Conservation (phyloP, 2,329 filamentous ascomycete genomes). For the Sporothrix sp. region DNA sequence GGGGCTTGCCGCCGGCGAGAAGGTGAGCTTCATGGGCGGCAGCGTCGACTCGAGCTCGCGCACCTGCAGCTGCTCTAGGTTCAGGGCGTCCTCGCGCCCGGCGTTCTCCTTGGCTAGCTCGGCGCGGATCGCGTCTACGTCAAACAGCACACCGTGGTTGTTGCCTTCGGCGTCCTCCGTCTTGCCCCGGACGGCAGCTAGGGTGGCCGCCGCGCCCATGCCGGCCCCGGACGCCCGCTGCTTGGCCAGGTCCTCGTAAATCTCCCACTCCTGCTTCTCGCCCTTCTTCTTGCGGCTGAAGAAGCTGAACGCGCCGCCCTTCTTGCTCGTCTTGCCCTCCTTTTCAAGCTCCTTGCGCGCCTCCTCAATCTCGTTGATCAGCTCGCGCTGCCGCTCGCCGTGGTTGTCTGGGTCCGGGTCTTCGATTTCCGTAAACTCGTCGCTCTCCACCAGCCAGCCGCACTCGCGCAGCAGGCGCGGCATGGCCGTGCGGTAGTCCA, state of each 20-base stretch:
- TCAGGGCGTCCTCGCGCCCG: constrained; percentile 20
- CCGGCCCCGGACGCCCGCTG: neutral
- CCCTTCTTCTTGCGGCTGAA: constrained; percentile 75
- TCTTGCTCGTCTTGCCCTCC: constrained; percentile 54
- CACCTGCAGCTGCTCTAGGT: constrained; percentile 44
- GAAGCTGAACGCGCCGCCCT: constrained; percentile 53
- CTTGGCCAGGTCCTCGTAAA: constrained; percentile 59
- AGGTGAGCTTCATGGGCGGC: constrained; percentile 76
- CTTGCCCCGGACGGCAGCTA: constrained; percentile 23
- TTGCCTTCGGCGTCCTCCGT: constrained; percentile 40
- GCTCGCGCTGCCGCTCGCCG: constrained; percentile 72
- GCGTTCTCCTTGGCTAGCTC: constrained; percentile 65
- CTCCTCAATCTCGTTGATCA: constrained; percentile 95
- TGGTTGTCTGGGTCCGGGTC: constrained; percentile 96
- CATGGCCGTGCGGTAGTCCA: constrained; percentile 93
- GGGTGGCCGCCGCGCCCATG: constrained; percentile 1
- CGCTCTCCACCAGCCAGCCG: constrained; percentile 83
- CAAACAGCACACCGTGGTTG: constrained; percentile 69
- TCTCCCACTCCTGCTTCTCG: constrained; percentile 86
- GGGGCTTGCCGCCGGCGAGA: constrained; percentile 23
- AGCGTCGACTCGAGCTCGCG: constrained; percentile 80
- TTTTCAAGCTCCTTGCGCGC: constrained; percentile 78
- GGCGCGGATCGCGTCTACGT: constrained; percentile 86
- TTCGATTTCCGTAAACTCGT: constrained; percentile 94
- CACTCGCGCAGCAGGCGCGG: constrained; percentile 76